A percentile compares a stretch with the other conserved stretches of the same genome.
Conservation (phyloP, 805 yeast genomes). For the Wickerhamiella nectarea region DNA sequence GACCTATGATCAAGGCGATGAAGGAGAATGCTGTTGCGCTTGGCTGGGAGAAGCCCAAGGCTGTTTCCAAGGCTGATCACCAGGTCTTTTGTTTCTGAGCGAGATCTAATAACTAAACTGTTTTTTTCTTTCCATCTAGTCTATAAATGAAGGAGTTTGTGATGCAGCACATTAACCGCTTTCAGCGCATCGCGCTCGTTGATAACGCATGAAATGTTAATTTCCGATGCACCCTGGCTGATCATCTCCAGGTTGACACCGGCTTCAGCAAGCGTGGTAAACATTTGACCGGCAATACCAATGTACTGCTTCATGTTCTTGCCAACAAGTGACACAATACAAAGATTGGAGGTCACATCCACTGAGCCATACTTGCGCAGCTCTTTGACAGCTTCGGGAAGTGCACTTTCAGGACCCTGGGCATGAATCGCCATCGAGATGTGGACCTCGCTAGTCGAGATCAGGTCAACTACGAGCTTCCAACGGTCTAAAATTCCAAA, state of each 20-base stretch:
- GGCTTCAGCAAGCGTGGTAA: constrained; percentile 83
- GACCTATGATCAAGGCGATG: constrained; percentile 76
- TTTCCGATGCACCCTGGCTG: constrained; percentile 96
- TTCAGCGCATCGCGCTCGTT: constrained; percentile 68
- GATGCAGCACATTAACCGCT: constrained; percentile 78
- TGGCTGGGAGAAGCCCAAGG: constrained; percentile 76
- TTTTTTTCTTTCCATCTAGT: constrained; percentile 16
- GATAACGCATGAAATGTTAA: constrained; percentile 90
- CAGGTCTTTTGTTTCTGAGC: constrained; percentile 83
- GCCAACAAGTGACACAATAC: constrained; percentile 89
- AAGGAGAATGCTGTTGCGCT: constrained; percentile 63
- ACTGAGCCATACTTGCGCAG: constrained; percentile 72
- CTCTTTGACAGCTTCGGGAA: constrained; percentile 65
- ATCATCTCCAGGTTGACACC: constrained; percentile 94
- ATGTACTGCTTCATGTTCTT: constrained; percentile 93
- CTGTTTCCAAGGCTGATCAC: constrained; percentile 80
- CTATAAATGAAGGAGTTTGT: constrained; percentile 38
- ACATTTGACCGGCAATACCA: constrained; percentile 96
- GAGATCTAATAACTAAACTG: no score
- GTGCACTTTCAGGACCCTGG: constrained; percentile 40
- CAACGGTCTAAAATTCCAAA: constrained; percentile 75
- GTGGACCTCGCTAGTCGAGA: constrained; percentile 94
- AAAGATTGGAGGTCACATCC: constrained; percentile 74
- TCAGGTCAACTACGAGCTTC: constrained; percentile 82
- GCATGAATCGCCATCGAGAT: constrained; percentile 94